These are phyloP conservation scores for Podochytrium sp. DNA, from an alignment of 192 early-diverging fungal species.

Conservation along the genomic window DNA sequence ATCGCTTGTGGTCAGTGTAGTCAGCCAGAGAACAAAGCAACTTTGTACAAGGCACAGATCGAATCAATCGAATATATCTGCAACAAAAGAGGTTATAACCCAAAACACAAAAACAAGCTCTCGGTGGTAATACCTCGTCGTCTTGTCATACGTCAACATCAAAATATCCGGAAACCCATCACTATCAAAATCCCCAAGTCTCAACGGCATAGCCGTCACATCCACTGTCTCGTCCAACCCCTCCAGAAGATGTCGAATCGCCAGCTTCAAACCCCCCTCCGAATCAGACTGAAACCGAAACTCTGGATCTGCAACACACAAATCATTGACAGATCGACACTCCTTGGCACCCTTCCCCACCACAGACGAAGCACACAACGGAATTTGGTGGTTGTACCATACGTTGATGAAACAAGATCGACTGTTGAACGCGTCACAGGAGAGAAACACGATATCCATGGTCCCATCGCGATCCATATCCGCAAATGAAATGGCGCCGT, in stretches of 20 bases:
- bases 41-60: constrained; percentile 64
- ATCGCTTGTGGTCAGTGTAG: constrained; percentile 53
- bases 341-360: constrained; percentile 26
- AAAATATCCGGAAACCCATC: constrained; percentile 94
- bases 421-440: constrained; percentile 47
- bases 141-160: constrained; percentile 55
- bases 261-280: neutral
- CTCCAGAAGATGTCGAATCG: neutral
- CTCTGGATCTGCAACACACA: constrained; percentile 76
- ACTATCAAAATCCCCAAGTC: constrained; percentile 74
- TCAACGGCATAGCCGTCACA: constrained; percentile 24
- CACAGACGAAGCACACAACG: constrained; percentile 61
- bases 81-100: too few species aligned
- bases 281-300: constrained; percentile 66
- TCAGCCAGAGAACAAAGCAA: constrained; percentile 51
- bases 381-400: constrained; percentile 81
- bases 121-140: constrained; percentile 33
- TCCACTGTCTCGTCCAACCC: constrained; percentile 23
- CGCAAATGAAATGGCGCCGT: constrained; percentile 83
- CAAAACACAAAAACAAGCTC: constrained; percentile 19
- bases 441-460: constrained; percentile 80
- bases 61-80: constrained; percentile 66
- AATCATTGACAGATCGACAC: constrained; percentile 66
- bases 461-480: constrained; percentile 94
- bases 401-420: constrained; percentile 69